Evolutionary conservation across 495 filamentous ascomycete genomes (phyloP).

Genomic region (Aspergillus bertholletiae): DNA sequence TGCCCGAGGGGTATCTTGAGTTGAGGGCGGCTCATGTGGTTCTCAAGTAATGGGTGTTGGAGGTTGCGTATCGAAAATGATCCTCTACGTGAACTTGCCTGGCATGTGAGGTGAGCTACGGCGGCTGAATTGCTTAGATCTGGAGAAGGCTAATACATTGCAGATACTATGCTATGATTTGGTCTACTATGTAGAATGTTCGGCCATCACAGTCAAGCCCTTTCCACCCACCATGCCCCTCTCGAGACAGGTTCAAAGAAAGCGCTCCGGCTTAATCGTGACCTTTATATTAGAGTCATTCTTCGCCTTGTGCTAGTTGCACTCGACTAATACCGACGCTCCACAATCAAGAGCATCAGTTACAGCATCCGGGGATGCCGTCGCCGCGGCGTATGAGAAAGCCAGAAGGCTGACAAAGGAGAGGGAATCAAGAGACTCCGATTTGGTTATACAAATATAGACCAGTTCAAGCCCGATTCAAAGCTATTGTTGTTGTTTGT

Average conservation of each 20-base stretch:
- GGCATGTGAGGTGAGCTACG: neutral
- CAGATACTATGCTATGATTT: slow-evolving; percentile 3
- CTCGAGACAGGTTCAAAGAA: slow-evolving; percentile 72
- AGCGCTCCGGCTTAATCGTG: slow-evolving; percentile 97
- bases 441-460: neutral
- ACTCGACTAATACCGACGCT: slow-evolving; percentile 51
- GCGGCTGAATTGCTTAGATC: neutral
- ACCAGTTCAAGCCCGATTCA: neutral
- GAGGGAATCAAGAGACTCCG: neutral
- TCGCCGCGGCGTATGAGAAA: slow-evolving; percentile 48
- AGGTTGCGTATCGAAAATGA: neutral
- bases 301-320: slow-evolving; percentile 51
- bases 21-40: slow-evolving; percentile 88
- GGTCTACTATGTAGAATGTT: slow-evolving; percentile 27
- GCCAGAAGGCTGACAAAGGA: neutral
- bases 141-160: neutral
- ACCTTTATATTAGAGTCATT: slow-evolving; percentile 47
- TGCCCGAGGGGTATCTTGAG: slow-evolving; percentile 82
- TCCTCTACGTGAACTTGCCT: neutral
- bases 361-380: slow-evolving; percentile 51
- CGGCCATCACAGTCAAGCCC: slow-evolving; percentile 88
- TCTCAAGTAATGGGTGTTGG: slow-evolving; percentile 58
- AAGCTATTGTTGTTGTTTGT: neutral
- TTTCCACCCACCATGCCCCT: slow-evolving; percentile 76
- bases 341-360: slow-evolving; percentile 48